These are phyloP conservation scores for Lentinus tigrinus DNA, from an alignment of 768 basidiomycete genomes.

Conservation along the genomic window DNA sequence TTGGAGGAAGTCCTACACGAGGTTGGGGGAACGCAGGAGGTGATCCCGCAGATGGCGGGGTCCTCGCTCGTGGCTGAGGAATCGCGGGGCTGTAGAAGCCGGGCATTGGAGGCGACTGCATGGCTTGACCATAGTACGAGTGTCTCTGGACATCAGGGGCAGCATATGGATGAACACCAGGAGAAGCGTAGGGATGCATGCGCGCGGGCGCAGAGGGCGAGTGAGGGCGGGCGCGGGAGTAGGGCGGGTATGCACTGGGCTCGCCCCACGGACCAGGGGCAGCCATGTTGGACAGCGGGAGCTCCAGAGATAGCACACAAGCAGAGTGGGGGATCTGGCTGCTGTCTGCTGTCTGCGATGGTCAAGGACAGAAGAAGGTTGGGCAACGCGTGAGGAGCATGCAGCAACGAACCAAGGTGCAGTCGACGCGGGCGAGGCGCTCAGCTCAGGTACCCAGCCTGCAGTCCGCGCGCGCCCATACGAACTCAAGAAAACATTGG, in stretches of 20 bases:
- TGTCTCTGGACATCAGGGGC: background rate
- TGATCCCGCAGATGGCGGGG: background rate
- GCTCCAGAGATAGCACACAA: background rate
- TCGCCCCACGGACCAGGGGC: slow-evolving; percentile 16
- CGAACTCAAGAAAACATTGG: background rate
- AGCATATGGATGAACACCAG: slow-evolving; percentile 8
- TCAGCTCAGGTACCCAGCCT: slow-evolving; percentile 6
- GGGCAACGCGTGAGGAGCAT: background rate
- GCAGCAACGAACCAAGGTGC: slow-evolving; percentile 1
- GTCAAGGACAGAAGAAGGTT: background rate
- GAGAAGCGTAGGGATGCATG: slow-evolving; percentile 8
- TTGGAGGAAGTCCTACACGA: slow-evolving; percentile 7
- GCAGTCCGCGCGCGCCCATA: background rate
- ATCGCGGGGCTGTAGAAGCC: slow-evolving; percentile 19
- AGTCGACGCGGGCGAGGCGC: slow-evolving; percentile 12
- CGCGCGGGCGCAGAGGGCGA: slow-evolving; percentile 4
- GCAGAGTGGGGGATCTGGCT: background rate
- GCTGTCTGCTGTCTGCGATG: background rate
- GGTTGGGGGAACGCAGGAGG: slow-evolving; percentile 9
- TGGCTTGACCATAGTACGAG: background rate
- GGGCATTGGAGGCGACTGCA: slow-evolving; percentile 2
- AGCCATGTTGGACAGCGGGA: slow-evolving; percentile 1
- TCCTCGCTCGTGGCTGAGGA: slow-evolving; percentile 3
- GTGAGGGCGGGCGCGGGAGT: background rate
- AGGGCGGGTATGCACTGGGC: slow-evolving; percentile 6